Conservation (phyloP, 192 early-diverging fungal species). For the Entomortierella lignicola region DNA sequence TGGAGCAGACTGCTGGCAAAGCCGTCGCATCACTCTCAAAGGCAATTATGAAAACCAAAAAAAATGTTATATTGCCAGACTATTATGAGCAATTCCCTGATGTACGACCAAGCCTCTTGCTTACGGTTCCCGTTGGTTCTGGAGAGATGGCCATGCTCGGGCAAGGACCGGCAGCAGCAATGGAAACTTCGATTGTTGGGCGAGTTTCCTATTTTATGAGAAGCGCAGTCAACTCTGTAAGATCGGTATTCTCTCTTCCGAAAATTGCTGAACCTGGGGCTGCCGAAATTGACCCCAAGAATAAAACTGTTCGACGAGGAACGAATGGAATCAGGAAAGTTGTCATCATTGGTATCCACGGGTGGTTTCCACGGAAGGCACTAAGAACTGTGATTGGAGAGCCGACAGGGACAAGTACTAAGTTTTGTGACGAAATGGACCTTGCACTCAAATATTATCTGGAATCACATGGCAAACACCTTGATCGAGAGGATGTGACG, state of each 20-base stretch:
- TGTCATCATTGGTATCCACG: conserved; percentile 89
- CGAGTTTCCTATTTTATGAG: not conserved
- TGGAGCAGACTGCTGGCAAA: conserved; percentile 9
- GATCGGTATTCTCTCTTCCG: conserved; percentile 3
- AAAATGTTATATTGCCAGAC: conserved; percentile 27
- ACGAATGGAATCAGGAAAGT: conserved; percentile 61
- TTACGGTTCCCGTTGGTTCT: conserved; percentile 21
- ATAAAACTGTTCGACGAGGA: conserved; percentile 22
- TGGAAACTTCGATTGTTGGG: not conserved
- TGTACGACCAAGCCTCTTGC: conserved; percentile 16
- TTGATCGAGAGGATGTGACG: conserved; percentile 66
- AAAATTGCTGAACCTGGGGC: too few relatives aligned
- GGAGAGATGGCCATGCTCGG: not conserved
- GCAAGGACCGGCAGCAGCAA: not conserved
- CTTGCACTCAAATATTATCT: conserved; percentile 72
- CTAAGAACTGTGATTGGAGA: conserved; percentile 84
- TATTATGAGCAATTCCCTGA: conserved; percentile 52
- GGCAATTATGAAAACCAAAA: conserved; percentile 15
- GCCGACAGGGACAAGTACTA: conserved; percentile 89
- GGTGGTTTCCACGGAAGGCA: conserved; percentile 90
- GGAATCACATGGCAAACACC: conserved; percentile 57
- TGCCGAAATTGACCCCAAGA: too few relatives aligned
- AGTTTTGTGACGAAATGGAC: conserved; percentile 92
- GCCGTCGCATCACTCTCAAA: conserved; percentile 16
- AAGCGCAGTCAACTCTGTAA: conserved; percentile 13